Conservation (phyloP, 306 rosid species). For the Malus fusca region DNA sequence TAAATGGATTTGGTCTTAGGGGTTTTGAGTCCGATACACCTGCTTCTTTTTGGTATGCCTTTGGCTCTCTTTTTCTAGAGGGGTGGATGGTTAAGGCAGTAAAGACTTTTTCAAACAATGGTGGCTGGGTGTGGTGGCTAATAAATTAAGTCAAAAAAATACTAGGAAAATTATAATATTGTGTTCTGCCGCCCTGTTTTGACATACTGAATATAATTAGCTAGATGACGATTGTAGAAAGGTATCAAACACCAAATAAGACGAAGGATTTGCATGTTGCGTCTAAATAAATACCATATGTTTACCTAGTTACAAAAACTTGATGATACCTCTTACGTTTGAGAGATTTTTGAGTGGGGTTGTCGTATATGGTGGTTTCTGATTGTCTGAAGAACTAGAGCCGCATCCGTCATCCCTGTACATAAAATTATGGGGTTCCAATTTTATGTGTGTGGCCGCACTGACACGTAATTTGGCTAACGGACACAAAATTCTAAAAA, state of each 20-base stretch:
- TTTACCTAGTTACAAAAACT: neutral
- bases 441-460: too few species aligned
- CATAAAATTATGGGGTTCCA: too few species aligned
- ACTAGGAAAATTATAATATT: neutral
- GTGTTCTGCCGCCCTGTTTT: neutral
- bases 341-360: neutral
- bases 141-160: neutral
- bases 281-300: neutral
- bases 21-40: neutral
- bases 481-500: too few species aligned
- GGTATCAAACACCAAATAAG: neutral
- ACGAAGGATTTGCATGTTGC: neutral
- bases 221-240: neutral
- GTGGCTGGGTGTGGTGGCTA: neutral
- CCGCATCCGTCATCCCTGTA: too few species aligned
- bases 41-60: neutral
- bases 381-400: too few species aligned
- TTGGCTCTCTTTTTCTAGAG: neutral
- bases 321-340: neutral
- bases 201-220: neutral
- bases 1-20: neutral
- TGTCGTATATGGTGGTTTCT: neutral
- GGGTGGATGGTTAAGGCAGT: neutral
- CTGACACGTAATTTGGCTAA: too few species aligned
- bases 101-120: neutral